phyloP scores from a whole-genome alignment of 179 eudicot genomes.

The Silene coronaria region DNA sequence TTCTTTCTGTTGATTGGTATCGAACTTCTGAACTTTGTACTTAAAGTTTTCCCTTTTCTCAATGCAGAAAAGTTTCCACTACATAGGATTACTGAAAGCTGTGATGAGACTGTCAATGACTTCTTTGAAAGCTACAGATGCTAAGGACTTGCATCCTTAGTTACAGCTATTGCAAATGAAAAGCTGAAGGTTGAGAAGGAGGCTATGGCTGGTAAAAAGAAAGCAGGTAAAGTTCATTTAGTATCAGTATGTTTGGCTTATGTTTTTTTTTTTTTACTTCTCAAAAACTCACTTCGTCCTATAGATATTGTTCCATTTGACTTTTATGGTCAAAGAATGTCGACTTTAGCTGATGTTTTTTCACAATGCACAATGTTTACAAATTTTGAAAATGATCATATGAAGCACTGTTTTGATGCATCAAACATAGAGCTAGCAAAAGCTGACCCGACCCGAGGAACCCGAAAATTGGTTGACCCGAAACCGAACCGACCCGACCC shows the following conservation, averaged over 20 bases:
- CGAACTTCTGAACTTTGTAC: not conserved
- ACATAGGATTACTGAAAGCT: slow-evolving; percentile 70
- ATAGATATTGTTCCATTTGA: not conserved
- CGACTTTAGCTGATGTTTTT: not conserved
- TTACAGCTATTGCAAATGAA: slow-evolving; percentile 90
- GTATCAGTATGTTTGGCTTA: not conserved
- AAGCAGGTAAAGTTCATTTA: slow-evolving; percentile 52
- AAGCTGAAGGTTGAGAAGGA: slow-evolving; percentile 93
- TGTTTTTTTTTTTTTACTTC: not conserved
- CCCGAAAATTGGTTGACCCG: no score
- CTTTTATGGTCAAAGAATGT: not conserved
- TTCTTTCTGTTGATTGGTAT: not conserved
- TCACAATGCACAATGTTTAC: not conserved
- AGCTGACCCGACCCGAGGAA: no score
- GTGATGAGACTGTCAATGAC: slow-evolving; percentile 85
- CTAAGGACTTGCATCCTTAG: slow-evolving; percentile 85
- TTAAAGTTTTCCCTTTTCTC: not conserved
- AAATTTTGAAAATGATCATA: not conserved
- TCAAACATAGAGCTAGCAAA: no score
- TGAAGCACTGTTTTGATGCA: not conserved
- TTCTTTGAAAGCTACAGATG: slow-evolving; percentile 75
- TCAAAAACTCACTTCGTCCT: not conserved
- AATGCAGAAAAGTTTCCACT: slow-evolving; percentile 86
- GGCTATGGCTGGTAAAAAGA: slow-evolving; percentile 94
- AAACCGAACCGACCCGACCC: no score